Conservation (phyloP, 306 rosid genomes). For the Acacia crassicarpa region DNA sequence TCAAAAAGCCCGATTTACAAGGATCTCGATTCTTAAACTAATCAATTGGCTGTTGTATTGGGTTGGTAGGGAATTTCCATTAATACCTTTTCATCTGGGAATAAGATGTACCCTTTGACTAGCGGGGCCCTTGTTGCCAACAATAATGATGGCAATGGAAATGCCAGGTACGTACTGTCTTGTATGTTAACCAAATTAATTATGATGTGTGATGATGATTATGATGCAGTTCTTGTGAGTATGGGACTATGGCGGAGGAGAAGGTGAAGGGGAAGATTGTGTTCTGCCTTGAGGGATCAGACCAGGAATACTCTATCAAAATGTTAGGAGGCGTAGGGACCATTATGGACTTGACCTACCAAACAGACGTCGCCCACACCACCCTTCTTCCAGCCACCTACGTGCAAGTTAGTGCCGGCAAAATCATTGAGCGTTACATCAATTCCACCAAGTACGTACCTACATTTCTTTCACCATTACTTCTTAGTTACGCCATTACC, state of each 20-base stretch:
- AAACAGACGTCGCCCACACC: conserved; percentile 40
- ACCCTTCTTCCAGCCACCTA: conserved; percentile 53
- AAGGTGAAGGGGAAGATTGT: conserved; percentile 74
- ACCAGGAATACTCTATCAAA: conserved; percentile 28
- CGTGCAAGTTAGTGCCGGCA: conserved; percentile 39
- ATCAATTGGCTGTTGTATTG: background rate
- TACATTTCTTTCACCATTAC: conserved; percentile 1
- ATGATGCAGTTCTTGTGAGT: conserved; percentile 64
- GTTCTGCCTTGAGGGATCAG: conserved; percentile 46
- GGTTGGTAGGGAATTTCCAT: conserved; percentile 64
- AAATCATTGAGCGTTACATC: conserved; percentile 52
- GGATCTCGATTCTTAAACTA: background rate
- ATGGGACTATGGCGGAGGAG: conserved; percentile 46
- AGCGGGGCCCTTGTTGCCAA: conserved; percentile 65
- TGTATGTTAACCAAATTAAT: background rate
- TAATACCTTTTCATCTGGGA: conserved; percentile 62
- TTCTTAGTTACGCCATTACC: background rate
- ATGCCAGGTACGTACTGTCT: conserved; percentile 45
- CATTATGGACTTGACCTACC: conserved; percentile 40
- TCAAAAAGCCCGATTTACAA: too few species aligned
- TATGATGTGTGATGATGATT: background rate
- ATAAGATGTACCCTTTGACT: conserved; percentile 64
- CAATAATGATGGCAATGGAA: conserved; percentile 31
- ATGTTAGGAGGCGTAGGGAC: conserved; percentile 57
- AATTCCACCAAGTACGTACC: conserved; percentile 75